These are phyloP conservation scores for Trebouxiophyceae sp. DNA, from an alignment of 163 green algal genomes.

Conservation along the genomic window DNA sequence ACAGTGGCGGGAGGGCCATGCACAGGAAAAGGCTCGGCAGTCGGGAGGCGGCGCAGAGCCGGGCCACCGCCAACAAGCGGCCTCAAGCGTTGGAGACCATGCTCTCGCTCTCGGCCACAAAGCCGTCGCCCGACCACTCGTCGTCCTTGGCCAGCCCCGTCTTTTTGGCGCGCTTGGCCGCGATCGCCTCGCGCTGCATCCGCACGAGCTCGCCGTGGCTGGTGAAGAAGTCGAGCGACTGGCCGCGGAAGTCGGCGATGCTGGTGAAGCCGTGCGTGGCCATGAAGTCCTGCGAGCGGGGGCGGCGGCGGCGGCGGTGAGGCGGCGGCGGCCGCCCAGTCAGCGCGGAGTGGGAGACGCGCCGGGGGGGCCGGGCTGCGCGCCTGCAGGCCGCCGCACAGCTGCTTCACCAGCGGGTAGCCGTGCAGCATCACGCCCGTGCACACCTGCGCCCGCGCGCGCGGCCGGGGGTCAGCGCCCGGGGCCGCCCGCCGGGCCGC, in stretches of 20 bases:
- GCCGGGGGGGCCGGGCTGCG: background rate
- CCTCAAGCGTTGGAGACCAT: slow-evolving; percentile 4
- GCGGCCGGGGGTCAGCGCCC: no score
- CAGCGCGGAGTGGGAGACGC: no score
- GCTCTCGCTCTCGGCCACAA: slow-evolving; percentile 7
- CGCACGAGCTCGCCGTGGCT: slow-evolving; percentile 89
- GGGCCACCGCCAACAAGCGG: no score
- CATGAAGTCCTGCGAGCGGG: slow-evolving; percentile 80
- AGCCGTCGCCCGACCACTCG: slow-evolving; percentile 65
- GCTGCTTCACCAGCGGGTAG: slow-evolving; percentile 82
- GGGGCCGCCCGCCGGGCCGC: no score
- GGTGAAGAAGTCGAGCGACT: slow-evolving; percentile 87
- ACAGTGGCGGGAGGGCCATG: no score
- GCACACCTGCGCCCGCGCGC: slow-evolving; percentile 74
- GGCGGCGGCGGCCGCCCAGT: no score
- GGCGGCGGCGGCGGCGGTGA: no score
- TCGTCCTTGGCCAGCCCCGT: slow-evolving; percentile 71
- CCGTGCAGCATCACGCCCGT: slow-evolving; percentile 97
- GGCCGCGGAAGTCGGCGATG: slow-evolving; percentile 82
- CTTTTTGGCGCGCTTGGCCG: slow-evolving; percentile 20
- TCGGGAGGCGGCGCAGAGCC: no score
- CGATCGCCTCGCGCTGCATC: slow-evolving; percentile 61
- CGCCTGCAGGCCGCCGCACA: slow-evolving; percentile 82
- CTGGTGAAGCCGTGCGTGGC: slow-evolving; percentile 74
- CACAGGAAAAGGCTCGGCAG: no score